These are phyloP conservation scores for Kernera saxatilis DNA, from an alignment of 345 rosid species.

Conservation along the genomic window DNA sequence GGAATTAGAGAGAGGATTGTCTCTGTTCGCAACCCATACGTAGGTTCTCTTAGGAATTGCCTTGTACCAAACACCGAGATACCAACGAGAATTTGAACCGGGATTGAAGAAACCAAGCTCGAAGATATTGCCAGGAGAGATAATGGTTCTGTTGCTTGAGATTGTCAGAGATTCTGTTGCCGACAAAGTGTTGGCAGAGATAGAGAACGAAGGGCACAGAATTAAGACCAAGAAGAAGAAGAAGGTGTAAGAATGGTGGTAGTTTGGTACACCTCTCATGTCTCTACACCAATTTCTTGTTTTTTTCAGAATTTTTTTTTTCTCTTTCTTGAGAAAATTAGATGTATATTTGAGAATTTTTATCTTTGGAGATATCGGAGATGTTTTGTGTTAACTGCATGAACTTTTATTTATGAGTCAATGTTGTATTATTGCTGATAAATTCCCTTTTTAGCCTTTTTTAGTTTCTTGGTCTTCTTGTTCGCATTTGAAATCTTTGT, in stretches of 20 bases:
- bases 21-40: conserved; percentile 95
- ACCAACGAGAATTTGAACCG: conserved; percentile 38
- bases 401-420: background rate
- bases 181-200: conserved; percentile 44
- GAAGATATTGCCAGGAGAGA: conserved; percentile 48
- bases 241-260: conserved; percentile 20
- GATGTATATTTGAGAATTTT: background rate
- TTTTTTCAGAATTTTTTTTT: background rate
- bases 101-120: conserved; percentile 73
- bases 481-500: background rate
- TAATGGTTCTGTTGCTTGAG: conserved; percentile 41
- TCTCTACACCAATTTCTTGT: background rate
- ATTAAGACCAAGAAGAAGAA: conserved; percentile 26
- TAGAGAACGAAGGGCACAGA: conserved; percentile 32
- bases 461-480: background rate
- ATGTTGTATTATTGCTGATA: background rate
- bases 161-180: conserved; percentile 37
- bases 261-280: conserved; percentile 28
- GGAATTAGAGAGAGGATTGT: conserved; percentile 49
- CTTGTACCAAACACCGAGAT: conserved; percentile 83
- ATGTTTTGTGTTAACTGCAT: conserved; percentile 2
- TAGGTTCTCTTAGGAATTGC: conserved; percentile 41
- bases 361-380: background rate
- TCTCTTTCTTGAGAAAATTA: background rate
- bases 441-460: background rate